Evolutionary conservation across 345 rosid species (phyloP), one percentile per base, ranked within the genome.

Genomic region (Raphanus raphanistrum): DNA sequence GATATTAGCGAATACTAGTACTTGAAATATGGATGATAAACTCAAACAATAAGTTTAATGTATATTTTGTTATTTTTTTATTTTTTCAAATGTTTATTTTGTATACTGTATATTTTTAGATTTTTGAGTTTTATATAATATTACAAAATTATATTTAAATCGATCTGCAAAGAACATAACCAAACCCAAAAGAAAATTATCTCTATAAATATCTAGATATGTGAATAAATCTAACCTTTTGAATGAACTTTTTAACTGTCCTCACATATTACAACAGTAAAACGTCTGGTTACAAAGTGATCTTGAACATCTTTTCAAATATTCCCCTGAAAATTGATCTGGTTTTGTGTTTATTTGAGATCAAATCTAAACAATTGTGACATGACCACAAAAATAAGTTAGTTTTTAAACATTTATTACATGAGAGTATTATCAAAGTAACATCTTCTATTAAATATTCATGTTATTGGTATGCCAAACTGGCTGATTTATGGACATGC

Each of bases 401-500:
- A 52, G 21, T 50, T 13, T 63, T 10, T 73, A 29, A 76, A 60
- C 52, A 33, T 33, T n/a, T 59, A 62, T 33, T 59, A 58, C 52
- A 17, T 67, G 41, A 38, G 43, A 38, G 8, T 8, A 38, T 38
- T 38, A 38, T 38, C 45, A 43, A 43, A 43, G 5, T 43, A 43
- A 43, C 50, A 13, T 48, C 55, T 48, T 68, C 12, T 1, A 43
- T 29, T 33, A 31, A 68, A 1, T 32, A 48, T 61, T 68, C 31
- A 21, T 50, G 55, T 33, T n/a, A 50, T 50, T 48, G 70, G 63
- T 69, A 52, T 61, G 69, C 74, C 54, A 61, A 61, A 68, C 69
- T 76, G 54, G 68, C 63, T 48, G 43, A 4, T 76, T 64, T 68
- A 41, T 68, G 74, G 79, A 68, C 52, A 17, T 48, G 31, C 38